phyloP scores from a whole-genome alignment of 352 stramenopile genomes.

The Pythium utonaiense region DNA sequence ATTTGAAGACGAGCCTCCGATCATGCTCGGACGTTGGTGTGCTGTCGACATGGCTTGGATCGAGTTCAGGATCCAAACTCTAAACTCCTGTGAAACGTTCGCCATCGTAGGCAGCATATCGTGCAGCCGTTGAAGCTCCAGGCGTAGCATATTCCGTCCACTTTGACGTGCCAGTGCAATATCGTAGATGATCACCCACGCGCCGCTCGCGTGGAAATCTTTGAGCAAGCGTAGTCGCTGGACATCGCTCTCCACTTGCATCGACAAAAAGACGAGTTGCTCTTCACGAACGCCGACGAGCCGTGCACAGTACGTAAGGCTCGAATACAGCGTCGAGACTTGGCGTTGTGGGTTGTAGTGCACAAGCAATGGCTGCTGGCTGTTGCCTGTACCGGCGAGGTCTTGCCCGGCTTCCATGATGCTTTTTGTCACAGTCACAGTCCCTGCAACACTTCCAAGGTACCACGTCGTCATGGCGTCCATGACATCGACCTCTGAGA shows the following conservation, averaged over 20 bases:
- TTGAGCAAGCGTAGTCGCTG: constrained; percentile 1
- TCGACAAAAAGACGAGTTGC: constrained; percentile 9
- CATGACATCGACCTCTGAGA: not conserved
- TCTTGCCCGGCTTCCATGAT: constrained; percentile 1
- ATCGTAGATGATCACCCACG: constrained; percentile 16
- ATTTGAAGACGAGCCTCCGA: not conserved
- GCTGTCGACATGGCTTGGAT: not conserved
- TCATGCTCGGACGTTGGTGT: not conserved
- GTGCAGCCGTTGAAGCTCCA: constrained; percentile 4
- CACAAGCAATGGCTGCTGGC: not conserved
- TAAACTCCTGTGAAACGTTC: constrained; percentile 8
- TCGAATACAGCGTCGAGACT: constrained; percentile 3
- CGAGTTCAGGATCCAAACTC: constrained; percentile 13
- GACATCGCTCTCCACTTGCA: not conserved
- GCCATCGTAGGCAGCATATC: constrained; percentile 1
- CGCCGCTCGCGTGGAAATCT: constrained; percentile 1
- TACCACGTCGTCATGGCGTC: constrained; percentile 8
- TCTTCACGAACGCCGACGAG: constrained; percentile 15
- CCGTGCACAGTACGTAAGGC: constrained; percentile 3
- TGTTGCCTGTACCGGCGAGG: not conserved
- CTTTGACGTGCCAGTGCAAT: not conserved
- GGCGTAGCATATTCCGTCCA: constrained; percentile 1
- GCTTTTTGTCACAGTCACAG: constrained; percentile 1
- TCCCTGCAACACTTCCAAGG: not conserved
- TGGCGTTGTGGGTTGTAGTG: constrained; percentile 7